Evolutionary conservation across 2,329 filamentous ascomycete genomes (phyloP), one percentile per base, ranked within the genome.

Genomic region (Stenocarpella maydis): DNA sequence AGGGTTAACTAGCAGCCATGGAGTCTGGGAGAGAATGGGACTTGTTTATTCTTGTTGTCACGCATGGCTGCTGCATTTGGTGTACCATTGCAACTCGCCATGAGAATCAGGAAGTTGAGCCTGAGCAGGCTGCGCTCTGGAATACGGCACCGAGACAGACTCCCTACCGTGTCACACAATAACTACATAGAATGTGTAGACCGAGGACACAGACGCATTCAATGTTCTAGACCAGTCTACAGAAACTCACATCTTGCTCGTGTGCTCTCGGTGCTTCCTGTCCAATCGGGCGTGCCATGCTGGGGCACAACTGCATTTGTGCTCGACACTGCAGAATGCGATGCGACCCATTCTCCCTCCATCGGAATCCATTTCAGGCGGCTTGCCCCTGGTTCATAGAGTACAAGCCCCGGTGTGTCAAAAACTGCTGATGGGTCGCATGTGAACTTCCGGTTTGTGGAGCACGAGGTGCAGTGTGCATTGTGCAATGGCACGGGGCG

Each of bases 61-160:
- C 58, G 58, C 58, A 63, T 63, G 58, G 58, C 58, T 63, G 58
- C 58, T 63, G 58, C 58, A 63, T 49, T 37, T 37, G 28, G 43
- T 63, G 41, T 63, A 63, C 43, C n/a, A 49, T 49, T 63, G 49
- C 43, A 63, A 24, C 41, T 63, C 28, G 49, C 43, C 58, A 63
- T 63, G 58, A 49, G 58, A 63, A 49, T 49, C 58, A 63, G 43
- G 21, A 17, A 15, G 28, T 5, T 17, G 14, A 49, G 21, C 7
- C 12, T 37, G 43, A 49, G 58, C 58, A 63, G 15, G 12, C 58
- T 37, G 34, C 43, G 26, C 47, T 19, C 3, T 3, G 12, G 28
- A n/a, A 47, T 24, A 37, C 26, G 43, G 43, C 43, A 49, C 28
- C 49, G 14, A 37, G 49, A 52, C 2, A 31, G 21, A 26, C 7